A percentile compares a stretch with the other conserved stretches of the same genome.
phyloP scores from a whole-genome alignment of 2,329 filamentous ascomycete species.

The Gnomoniopsis smithogilvyi region DNA sequence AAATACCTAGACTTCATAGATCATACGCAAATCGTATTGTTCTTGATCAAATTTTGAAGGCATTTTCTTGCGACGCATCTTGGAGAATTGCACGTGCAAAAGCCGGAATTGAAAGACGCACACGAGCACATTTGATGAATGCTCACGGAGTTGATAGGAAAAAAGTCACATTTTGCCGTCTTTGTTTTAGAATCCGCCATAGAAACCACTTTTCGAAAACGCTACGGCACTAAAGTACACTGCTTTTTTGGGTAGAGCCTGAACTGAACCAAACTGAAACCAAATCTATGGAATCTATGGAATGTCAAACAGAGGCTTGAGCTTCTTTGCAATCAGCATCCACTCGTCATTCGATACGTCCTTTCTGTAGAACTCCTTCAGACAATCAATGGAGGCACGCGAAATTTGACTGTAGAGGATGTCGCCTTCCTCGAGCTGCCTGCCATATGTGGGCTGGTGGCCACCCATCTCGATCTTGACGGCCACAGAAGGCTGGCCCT shows the following conservation, averaged over 20 bases:
- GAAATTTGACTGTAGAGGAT: conserved; percentile 84
- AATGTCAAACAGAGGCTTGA: conserved; percentile 94
- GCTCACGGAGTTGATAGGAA: background rate
- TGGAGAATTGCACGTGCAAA: too few relatives aligned
- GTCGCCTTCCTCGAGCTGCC: conserved; percentile 91
- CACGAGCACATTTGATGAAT: background rate
- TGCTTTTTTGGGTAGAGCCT: background rate
- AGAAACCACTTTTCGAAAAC: background rate
- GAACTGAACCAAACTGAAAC: background rate
- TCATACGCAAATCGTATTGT: too few relatives aligned
- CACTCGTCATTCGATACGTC: conserved; percentile 93
- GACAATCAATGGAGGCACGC: conserved; percentile 82
- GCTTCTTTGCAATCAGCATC: conserved; percentile 84
- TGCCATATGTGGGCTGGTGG: conserved; percentile 90
- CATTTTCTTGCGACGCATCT: too few relatives aligned
- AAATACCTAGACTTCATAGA: too few relatives aligned
- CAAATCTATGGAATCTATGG: conserved; percentile 40
- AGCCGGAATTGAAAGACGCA: background rate
- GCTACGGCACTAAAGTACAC: background rate
- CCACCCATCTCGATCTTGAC: conserved; percentile 94
- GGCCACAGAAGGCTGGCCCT: conserved; percentile 93
- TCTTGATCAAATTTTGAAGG: too few relatives aligned
- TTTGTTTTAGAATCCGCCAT: background rate
- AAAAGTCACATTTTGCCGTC: background rate
- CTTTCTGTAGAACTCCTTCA: conserved; percentile 91